Conservation (phyloP, 805 yeast genomes). For the Candida stauntonica region DNA sequence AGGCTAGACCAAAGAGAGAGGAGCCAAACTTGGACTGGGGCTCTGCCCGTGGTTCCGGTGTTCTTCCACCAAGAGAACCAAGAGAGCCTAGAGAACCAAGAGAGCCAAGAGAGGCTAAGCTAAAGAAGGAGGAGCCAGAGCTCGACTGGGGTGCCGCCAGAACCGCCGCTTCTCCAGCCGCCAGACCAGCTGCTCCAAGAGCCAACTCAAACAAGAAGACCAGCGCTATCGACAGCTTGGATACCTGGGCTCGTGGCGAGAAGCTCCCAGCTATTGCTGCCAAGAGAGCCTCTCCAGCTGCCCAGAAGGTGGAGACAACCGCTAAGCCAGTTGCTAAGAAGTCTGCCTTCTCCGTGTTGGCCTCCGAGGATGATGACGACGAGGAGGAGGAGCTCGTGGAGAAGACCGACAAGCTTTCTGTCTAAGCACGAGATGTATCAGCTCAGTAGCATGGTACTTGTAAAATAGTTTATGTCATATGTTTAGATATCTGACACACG, state of each 20-base stretch:
- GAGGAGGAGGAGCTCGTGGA: constrained; percentile 32
- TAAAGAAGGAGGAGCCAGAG: constrained; percentile 36
- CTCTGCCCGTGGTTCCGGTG: constrained; percentile 34
- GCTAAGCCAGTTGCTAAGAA: constrained; percentile 33
- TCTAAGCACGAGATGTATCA: no score
- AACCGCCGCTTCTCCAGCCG: constrained; percentile 32
- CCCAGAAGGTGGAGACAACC: constrained; percentile 12
- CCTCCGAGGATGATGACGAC: constrained; percentile 49
- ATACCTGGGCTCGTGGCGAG: constrained; percentile 25
- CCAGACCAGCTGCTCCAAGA: constrained; percentile 41
- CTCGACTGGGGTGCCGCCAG: constrained; percentile 44
- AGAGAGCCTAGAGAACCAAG: constrained; percentile 28
- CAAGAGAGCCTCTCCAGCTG: constrained; percentile 5
- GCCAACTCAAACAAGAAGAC: constrained; percentile 19
- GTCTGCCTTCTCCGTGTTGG: constrained; percentile 47
- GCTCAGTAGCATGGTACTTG: no score
- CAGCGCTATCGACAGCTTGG: constrained; percentile 23
- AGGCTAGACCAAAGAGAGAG: constrained; percentile 29
- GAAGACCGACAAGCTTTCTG: constrained; percentile 37
- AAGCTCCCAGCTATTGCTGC: constrained; percentile 20
- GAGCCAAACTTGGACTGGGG: constrained; percentile 44
- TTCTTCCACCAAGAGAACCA: constrained; percentile 32
- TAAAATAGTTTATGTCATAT: background rate
- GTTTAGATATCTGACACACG: no score
- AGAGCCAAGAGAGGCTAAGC: constrained; percentile 39